Percentiles rank a stretch among this genome's conserved stretches.
Conservation (phyloP, 441 rosid species). For the Pelargonium citronellum region DNA sequence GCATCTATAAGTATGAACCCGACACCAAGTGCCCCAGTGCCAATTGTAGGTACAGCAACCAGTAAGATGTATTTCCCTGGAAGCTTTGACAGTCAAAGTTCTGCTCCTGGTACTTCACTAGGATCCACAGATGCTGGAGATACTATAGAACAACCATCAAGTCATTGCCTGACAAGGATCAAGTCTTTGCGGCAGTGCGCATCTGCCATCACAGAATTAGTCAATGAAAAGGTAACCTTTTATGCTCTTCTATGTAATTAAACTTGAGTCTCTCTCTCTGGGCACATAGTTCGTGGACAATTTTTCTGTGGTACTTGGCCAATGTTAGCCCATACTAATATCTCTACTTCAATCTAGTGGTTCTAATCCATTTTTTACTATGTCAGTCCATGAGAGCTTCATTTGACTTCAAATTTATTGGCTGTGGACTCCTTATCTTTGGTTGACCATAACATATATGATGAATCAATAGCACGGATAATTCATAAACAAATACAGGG, state of each 20-base stretch:
- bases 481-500: neutral
- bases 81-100: conserved; percentile 57
- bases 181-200: conserved; percentile 71
- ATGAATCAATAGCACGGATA: neutral
- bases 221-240: conserved; percentile 50
- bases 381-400: neutral
- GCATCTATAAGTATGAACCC: conserved; percentile 31
- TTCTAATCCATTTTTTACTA: conserved; percentile 2
- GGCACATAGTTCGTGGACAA: no score
- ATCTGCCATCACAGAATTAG: conserved; percentile 56
- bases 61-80: conserved; percentile 35
- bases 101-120: conserved; percentile 72
- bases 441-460: neutral
- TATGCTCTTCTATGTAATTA: conserved; percentile 6
- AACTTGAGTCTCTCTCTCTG: neutral
- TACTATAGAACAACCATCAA: conserved; percentile 66
- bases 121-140: conserved; percentile 67
- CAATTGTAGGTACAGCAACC: conserved; percentile 44
- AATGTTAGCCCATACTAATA: neutral
- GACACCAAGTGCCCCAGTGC: conserved; percentile 57
- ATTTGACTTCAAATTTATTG: neutral
- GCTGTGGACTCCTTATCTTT: neutral
- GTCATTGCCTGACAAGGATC: conserved; percentile 62
- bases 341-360: neutral
- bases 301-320: neutral